Evolutionary conservation across 2,329 filamentous ascomycete species (phyloP), one percentile per base, ranked within the genome.

Genomic region (Tolypocladium ophioglossoides): DNA sequence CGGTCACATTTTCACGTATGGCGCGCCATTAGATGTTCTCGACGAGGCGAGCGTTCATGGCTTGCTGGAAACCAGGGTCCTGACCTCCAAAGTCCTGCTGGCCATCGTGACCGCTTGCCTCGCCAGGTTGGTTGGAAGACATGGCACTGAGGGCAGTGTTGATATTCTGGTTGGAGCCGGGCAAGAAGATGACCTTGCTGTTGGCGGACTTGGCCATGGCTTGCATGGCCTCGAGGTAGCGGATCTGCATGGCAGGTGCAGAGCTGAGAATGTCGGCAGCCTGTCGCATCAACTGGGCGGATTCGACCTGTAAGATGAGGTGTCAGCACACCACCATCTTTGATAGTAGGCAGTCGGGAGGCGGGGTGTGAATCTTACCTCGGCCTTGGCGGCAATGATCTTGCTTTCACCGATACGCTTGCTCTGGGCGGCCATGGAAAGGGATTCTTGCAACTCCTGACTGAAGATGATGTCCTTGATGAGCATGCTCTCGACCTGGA

Each of bases 391-490:
- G 55, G 91, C 91, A 68, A 99, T 97, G 69, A 99, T 90, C 80
- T 99, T 99, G 75, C 87, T 91, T 74, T 99, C 94, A 75, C 94
- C 94, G 55, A 96, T 96, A 63, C 94, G 87, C 86, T 97, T 97
- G 77, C 87, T 90, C 80, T 99, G 94, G 4, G 94, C 94, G 40
- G 94, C 94, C 94, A 99, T 97, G 68, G 89, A 95, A 51, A 99
- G 83, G 20, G 89, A 94, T 66, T 97, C 92, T 73, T 99, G 94
- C 47, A 99, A 80, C 62, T 97, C 94, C 67, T 90, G 84, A 73
- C 85, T 91, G 82, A 99, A 99, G 69, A 97, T 88, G 68, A 99
- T 95, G 72, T 99, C 94, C 76, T 99, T 97, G 81, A 99, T 92
- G 62, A 99, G 84, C 92, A 99, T 99, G 66, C 86, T 91, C 78